A percentile compares a stretch with the other conserved stretches of the same genome.
Evolutionary conservation across 768 basidiomycete species (phyloP).

Genomic region (Boletus barrowsii): DNA sequence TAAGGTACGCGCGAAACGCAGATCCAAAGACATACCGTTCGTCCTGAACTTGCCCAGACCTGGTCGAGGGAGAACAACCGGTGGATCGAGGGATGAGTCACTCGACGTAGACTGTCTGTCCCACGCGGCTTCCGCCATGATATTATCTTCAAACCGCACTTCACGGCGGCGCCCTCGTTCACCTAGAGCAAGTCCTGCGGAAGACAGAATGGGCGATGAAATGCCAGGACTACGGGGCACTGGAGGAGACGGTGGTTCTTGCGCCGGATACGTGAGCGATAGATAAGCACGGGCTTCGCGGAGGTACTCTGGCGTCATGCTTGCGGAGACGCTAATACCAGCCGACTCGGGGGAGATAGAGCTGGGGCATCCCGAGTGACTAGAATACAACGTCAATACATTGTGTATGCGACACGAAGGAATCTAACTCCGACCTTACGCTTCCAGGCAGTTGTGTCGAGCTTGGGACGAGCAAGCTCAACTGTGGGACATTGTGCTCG

Average conservation of each 20-base stretch:
- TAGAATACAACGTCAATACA: constrained; percentile 9
- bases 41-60: constrained; percentile 7
- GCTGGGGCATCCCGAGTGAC: constrained; percentile 26
- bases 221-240: constrained; percentile 20
- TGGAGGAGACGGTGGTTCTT: constrained; percentile 10
- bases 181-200: constrained; percentile 26
- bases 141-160: constrained; percentile 34
- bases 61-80: constrained; percentile 14
- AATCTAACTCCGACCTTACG: constrained; percentile 13
- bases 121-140: constrained; percentile 29
- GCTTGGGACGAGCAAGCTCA: constrained; percentile 29
- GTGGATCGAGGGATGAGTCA: constrained; percentile 27
- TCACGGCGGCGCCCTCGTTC: constrained; percentile 31
- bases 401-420: neutral
- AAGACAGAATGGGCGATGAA: constrained; percentile 30
- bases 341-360: constrained; percentile 35
- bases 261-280: constrained; percentile 25
- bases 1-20: neutral
- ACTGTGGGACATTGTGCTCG: constrained; percentile 19
- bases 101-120: constrained; percentile 31
- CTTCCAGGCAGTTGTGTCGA: constrained; percentile 8
- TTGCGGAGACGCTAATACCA: constrained; percentile 29
- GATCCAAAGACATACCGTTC: constrained; percentile 18
- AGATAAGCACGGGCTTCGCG: constrained; percentile 33
- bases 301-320: constrained; percentile 32